Evolutionary conservation across 2,329 filamentous ascomycete species (phyloP).

Genomic region (Colletotrichum lupini): DNA sequence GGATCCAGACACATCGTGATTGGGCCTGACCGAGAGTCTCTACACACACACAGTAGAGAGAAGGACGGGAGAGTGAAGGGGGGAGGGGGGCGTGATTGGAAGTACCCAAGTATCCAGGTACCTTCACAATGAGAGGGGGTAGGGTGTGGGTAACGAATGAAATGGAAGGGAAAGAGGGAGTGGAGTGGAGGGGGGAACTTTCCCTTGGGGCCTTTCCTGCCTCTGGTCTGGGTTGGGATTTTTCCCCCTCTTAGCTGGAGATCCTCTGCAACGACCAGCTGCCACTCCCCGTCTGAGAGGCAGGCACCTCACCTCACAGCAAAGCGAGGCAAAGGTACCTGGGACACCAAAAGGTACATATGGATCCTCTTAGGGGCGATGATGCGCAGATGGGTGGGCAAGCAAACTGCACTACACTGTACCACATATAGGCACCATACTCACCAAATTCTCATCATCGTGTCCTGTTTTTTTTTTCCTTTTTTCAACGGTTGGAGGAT

Average conservation of each 20-base stretch:
- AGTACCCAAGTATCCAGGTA: no score
- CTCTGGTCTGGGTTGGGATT: not conserved
- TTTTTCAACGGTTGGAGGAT: not conserved
- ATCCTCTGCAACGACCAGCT: slow-evolving; percentile 24
- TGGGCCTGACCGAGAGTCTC: slow-evolving; percentile 14
- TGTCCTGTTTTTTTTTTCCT: not conserved
- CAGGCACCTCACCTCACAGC: not conserved
- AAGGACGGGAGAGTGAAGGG: not conserved
- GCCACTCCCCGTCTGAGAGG: not conserved
- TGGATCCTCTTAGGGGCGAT: no score
- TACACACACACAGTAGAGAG: not conserved
- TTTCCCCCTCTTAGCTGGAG: slow-evolving; percentile 12
- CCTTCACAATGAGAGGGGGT: no score
- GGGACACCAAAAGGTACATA: not conserved
- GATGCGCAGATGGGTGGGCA: no score
- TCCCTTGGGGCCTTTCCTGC: not conserved
- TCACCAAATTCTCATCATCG: not conserved
- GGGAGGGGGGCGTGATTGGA: no score
- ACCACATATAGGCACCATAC: not conserved
- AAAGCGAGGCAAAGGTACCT: not conserved
- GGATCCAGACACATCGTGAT: slow-evolving; percentile 9
- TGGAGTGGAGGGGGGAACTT: slow-evolving; percentile 22
- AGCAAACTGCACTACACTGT: no score
- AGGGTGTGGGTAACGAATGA: not conserved
- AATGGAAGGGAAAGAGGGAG: not conserved